Evolutionary conservation across 192 early-diverging fungal genomes (phyloP).

Genomic region (Dispira simplex): DNA sequence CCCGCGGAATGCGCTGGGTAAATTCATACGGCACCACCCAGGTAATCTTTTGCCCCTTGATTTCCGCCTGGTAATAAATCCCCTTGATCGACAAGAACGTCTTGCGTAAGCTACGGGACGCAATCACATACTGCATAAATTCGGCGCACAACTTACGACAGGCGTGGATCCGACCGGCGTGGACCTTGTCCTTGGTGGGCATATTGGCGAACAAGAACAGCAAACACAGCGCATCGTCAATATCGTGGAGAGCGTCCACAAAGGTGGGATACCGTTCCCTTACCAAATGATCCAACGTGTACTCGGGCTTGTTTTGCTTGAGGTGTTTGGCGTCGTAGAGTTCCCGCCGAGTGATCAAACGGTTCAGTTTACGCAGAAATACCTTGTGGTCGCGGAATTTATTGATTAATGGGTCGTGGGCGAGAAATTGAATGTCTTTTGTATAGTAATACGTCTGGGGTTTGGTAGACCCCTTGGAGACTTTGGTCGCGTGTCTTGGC

Average conservation of each 20-base stretch:
- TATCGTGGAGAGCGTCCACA: slow-evolving; percentile 78
- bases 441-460: slow-evolving; percentile 76
- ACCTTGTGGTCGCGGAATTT: slow-evolving; percentile 90
- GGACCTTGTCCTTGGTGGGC: slow-evolving; percentile 50
- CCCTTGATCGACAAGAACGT: slow-evolving; percentile 97
- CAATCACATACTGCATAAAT: slow-evolving; percentile 86
- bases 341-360: slow-evolving; percentile 72
- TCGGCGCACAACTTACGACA: slow-evolving; percentile 78
- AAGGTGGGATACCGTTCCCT: slow-evolving; percentile 95
- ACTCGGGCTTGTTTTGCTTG: slow-evolving; percentile 61
- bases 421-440: slow-evolving; percentile 90
- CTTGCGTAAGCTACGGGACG: slow-evolving; percentile 62
- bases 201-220: slow-evolving; percentile 85
- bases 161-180: slow-evolving; percentile 39
- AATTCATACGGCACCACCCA: slow-evolving; percentile 98
- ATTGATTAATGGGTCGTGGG: slow-evolving; percentile 84
- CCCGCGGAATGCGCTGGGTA: slow-evolving; percentile 66
- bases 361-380: slow-evolving; percentile 73
- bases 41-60: slow-evolving; percentile 82
- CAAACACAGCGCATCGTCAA: slow-evolving; percentile 98
- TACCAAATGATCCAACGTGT: slow-evolving; percentile 85
- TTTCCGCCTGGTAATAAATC: slow-evolving; percentile 98
- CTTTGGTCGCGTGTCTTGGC: slow-evolving; percentile 87
- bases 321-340: slow-evolving; percentile 59
- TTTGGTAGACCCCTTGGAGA: slow-evolving; percentile 75